phyloP scores from a whole-genome alignment of 2,329 filamentous ascomycete species.

The Fusarium sp. region DNA sequence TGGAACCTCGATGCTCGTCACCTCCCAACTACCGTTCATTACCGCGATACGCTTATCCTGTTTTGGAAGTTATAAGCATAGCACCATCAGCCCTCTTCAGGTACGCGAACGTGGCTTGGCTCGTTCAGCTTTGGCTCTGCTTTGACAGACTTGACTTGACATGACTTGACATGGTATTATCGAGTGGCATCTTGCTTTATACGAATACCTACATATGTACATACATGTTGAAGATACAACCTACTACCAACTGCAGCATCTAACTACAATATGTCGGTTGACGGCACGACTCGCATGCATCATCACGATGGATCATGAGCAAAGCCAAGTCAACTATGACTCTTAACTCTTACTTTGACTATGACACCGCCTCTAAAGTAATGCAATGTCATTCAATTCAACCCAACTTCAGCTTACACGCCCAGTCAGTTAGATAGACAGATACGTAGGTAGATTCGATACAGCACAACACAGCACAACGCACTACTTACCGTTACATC shows the following conservation, averaged over 20 bases:
- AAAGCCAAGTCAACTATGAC: not conserved
- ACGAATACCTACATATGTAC: not conserved
- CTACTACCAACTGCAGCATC: not conserved
- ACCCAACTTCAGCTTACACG: not conserved
- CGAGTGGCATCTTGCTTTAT: constrained; percentile 1
- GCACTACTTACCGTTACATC: constrained; percentile 1
- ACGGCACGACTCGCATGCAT: not conserved
- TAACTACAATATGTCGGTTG: not conserved
- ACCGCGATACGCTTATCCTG: constrained; percentile 3
- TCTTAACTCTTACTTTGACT: not conserved
- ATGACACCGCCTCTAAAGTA: not conserved
- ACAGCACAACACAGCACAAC: constrained; percentile 3
- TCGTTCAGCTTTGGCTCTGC: not conserved
- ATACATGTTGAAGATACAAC: not conserved
- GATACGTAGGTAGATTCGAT: not conserved
- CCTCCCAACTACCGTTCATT: not conserved
- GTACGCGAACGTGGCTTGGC: constrained; percentile 6
- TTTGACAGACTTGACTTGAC: not conserved
- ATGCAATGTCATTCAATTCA: not conserved
- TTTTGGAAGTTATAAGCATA: constrained; percentile 2
- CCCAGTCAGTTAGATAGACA: not conserved
- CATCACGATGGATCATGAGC: not conserved
- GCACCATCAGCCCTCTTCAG: constrained; percentile 8
- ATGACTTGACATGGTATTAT: not conserved
- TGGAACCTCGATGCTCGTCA: not conserved